These are phyloP conservation scores for Lasiodiplodia gonubiensis DNA, from an alignment of 2,329 filamentous ascomycete species.

Conservation along the genomic window DNA sequence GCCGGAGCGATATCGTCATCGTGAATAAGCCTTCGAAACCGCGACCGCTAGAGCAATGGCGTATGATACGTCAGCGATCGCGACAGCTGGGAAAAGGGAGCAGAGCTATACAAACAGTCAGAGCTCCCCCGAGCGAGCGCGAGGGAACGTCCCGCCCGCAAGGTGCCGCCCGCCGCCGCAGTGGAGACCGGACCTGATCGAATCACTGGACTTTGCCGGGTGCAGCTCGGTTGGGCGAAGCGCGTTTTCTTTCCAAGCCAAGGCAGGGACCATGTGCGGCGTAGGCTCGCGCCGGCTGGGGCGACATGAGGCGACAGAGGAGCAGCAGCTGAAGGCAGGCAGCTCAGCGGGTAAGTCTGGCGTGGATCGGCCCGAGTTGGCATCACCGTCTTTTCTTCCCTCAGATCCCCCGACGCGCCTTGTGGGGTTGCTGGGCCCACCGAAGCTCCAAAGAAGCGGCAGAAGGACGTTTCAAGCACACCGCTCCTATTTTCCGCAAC, in stretches of 20 bases:
- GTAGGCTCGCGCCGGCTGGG: conserved; percentile 20
- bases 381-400: conserved; percentile 26
- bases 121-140: neutral
- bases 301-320: neutral
- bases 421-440: conserved; percentile 15
- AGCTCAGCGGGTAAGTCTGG: conserved; percentile 6
- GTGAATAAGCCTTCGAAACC: conserved; percentile 7
- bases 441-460: conserved; percentile 18
- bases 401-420: conserved; percentile 26
- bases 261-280: conserved; percentile 19
- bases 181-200: conserved; percentile 25
- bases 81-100: conserved; percentile 1
- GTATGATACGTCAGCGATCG: conserved; percentile 18
- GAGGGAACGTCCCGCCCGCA: neutral
- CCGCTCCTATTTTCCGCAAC: conserved; percentile 21
- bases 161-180: conserved; percentile 2
- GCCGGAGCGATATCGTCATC: conserved; percentile 25
- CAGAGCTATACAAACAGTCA: conserved; percentile 20
- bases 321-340: neutral
- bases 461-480: conserved; percentile 19
- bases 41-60: conserved; percentile 8
- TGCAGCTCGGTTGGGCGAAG: conserved; percentile 27
- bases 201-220: conserved; percentile 26
- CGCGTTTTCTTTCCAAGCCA: conserved; percentile 3
- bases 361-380: conserved; percentile 20